phyloP scores from a whole-genome alignment of 441 rosid species.

The Gossypium davidsonii region DNA sequence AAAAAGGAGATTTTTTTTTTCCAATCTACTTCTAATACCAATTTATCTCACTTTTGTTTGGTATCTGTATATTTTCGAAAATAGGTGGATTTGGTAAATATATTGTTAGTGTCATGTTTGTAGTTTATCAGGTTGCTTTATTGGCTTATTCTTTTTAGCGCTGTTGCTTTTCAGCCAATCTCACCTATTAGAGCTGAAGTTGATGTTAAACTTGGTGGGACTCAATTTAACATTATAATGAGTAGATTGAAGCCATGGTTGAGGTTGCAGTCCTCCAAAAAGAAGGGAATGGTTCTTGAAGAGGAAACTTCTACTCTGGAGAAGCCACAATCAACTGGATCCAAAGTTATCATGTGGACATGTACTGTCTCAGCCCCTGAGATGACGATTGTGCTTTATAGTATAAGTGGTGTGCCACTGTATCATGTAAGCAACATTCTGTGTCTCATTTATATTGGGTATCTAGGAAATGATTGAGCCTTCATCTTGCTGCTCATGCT shows the following conservation, averaged over 20 bases:
- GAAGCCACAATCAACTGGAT: slow-evolving; percentile 48
- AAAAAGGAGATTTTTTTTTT: not conserved
- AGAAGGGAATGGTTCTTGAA: slow-evolving; percentile 64
- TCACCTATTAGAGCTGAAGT: slow-evolving; percentile 82
- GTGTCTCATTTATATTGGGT: not conserved
- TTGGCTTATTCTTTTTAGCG: slow-evolving; percentile 12
- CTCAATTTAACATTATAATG: slow-evolving; percentile 61
- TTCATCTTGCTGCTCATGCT: slow-evolving; percentile 1
- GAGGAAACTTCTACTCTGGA: slow-evolving; percentile 38
- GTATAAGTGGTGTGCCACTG: slow-evolving; percentile 51
- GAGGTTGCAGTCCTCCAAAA: slow-evolving; percentile 55
- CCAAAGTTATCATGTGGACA: slow-evolving; percentile 81
- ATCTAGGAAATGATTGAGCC: not conserved
- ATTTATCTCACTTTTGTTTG: slow-evolving; percentile 2
- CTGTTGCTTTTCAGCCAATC: slow-evolving; percentile 52
- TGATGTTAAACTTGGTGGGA: slow-evolving; percentile 88
- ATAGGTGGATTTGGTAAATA: slow-evolving; percentile 3
- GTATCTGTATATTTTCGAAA: not conserved
- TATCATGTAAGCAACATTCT: slow-evolving; percentile 75
- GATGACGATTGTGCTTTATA: slow-evolving; percentile 72
- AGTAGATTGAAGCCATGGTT: slow-evolving; percentile 83
- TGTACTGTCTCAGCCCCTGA: slow-evolving; percentile 97
- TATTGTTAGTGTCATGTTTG: not conserved
- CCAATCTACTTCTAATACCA: not conserved
- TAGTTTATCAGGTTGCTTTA: not conserved